Evolutionary conservation across 768 basidiomycete genomes (phyloP).

Genomic region (Rhodotorula diobovata): DNA sequence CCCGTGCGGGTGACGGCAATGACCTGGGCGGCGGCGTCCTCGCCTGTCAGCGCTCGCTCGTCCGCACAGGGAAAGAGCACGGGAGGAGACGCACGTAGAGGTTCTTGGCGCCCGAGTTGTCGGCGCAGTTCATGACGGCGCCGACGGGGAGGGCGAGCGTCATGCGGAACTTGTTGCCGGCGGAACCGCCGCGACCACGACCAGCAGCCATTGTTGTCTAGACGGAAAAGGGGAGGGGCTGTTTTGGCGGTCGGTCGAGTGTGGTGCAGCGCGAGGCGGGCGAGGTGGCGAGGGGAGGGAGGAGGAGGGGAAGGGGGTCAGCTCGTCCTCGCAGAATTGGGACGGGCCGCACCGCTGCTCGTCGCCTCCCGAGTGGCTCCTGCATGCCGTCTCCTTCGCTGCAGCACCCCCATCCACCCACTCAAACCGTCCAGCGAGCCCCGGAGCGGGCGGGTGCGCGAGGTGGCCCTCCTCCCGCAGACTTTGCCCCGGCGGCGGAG

Average conservation of each 20-base stretch:
- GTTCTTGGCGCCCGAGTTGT: constrained; percentile 98
- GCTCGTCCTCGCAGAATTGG: not conserved
- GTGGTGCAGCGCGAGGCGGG: constrained; percentile 12
- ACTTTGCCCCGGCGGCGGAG: too few species aligned
- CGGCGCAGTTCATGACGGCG: constrained; percentile 65
- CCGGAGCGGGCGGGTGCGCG: too few species aligned
- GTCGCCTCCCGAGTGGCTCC: too few species aligned
- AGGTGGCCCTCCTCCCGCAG: too few species aligned
- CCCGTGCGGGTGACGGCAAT: constrained; percentile 96
- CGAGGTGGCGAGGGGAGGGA: not conserved
- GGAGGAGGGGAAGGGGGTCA: not conserved
- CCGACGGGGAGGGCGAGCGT: constrained; percentile 76
- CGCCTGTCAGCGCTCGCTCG: not conserved
- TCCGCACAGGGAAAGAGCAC: not conserved
- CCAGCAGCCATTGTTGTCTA: constrained; percentile 38
- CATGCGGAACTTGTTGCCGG: constrained; percentile 95
- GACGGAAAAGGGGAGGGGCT: not conserved
- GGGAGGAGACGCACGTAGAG: constrained; percentile 55
- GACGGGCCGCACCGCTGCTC: too few species aligned
- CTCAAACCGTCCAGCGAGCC: too few species aligned
- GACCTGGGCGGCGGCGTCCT: constrained; percentile 47
- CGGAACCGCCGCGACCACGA: constrained; percentile 57
- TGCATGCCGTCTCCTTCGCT: too few species aligned
- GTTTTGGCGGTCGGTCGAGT: not conserved
- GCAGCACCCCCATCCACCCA: too few species aligned